Evolutionary conservation across 2,329 filamentous ascomycete genomes (phyloP).

Genomic region (Fusarium nurragi): DNA sequence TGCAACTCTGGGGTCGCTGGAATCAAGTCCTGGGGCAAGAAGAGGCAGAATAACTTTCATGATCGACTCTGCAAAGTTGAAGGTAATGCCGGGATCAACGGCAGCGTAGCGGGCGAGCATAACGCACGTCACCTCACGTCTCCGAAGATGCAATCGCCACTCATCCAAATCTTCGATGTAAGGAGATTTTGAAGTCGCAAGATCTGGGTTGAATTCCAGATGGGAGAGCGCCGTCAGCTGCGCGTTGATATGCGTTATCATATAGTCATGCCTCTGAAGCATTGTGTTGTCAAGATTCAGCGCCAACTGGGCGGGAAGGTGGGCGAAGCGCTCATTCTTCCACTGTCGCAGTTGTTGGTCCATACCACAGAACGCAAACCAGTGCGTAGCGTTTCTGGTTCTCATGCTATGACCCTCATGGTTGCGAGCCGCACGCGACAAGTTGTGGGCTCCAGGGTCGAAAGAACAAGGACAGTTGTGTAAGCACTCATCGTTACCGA

Average conservation of each 20-base stretch:
- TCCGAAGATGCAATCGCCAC: neutral
- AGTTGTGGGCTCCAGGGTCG: conserved; percentile 22
- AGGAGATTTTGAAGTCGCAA: neutral
- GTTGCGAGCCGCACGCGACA: conserved; percentile 17
- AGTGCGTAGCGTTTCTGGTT: neutral
- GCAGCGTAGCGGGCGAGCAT: conserved; percentile 5
- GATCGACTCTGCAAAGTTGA: conserved; percentile 14
- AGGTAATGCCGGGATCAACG: conserved; percentile 20
- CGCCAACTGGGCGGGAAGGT: conserved; percentile 7
- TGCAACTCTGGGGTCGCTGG: neutral
- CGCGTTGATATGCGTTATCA: neutral
- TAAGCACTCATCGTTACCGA: neutral
- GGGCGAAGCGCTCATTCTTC: neutral
- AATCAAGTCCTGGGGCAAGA: conserved; percentile 6
- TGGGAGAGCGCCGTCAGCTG: neutral
- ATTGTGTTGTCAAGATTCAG: conserved; percentile 1
- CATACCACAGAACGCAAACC: neutral
- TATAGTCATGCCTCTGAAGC: neutral
- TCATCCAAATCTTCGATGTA: neutral
- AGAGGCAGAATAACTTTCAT: conserved; percentile 15
- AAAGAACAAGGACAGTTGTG: conserved; percentile 3
- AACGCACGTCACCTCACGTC: neutral
- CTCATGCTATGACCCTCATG: conserved; percentile 6
- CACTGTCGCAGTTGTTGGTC: neutral
- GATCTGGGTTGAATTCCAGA: neutral